A percentile compares a stretch with the other conserved stretches of the same genome.
Conservation (phyloP, 2,329 filamentous ascomycete species). For the Pleurostoma richardsiae region DNA sequence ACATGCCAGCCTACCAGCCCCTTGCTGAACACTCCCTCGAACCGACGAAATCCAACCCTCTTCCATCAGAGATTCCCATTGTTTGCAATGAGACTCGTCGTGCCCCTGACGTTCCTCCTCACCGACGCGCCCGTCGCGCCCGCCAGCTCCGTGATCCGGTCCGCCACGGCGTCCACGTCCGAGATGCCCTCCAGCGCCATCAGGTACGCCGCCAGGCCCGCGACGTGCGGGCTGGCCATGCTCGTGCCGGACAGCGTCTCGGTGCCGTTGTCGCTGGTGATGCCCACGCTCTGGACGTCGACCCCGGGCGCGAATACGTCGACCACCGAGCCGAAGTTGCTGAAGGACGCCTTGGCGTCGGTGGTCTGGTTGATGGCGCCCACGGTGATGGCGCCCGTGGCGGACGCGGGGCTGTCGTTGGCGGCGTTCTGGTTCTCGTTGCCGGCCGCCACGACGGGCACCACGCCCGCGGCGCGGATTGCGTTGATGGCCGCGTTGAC, state of each 20-base stretch:
- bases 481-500: slow-evolving; percentile 51
- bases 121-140: slow-evolving; percentile 38
- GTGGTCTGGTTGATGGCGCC: slow-evolving; percentile 49
- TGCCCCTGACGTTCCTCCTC: slow-evolving; percentile 32
- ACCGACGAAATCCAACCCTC: neutral
- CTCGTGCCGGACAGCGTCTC: slow-evolving; percentile 47
- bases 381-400: slow-evolving; percentile 52
- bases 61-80: slow-evolving; percentile 35
- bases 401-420: slow-evolving; percentile 49
- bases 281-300: slow-evolving; percentile 46
- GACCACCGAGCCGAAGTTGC: slow-evolving; percentile 51
- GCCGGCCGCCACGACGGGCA: slow-evolving; percentile 56
- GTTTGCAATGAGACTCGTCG: slow-evolving; percentile 51
- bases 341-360: slow-evolving; percentile 47
- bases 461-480: slow-evolving; percentile 43
- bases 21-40: too few relatives aligned
- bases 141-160: slow-evolving; percentile 49
- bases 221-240: slow-evolving; percentile 65
- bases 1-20: too few relatives aligned
- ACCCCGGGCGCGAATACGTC: slow-evolving; percentile 55
- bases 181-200: slow-evolving; percentile 50
- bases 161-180: slow-evolving; percentile 34
- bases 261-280: slow-evolving; percentile 39
- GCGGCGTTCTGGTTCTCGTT: slow-evolving; percentile 50
- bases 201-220: slow-evolving; percentile 64